phyloP scores from a whole-genome alignment of 768 basidiomycete genomes.

The Psilocybe sp. region DNA sequence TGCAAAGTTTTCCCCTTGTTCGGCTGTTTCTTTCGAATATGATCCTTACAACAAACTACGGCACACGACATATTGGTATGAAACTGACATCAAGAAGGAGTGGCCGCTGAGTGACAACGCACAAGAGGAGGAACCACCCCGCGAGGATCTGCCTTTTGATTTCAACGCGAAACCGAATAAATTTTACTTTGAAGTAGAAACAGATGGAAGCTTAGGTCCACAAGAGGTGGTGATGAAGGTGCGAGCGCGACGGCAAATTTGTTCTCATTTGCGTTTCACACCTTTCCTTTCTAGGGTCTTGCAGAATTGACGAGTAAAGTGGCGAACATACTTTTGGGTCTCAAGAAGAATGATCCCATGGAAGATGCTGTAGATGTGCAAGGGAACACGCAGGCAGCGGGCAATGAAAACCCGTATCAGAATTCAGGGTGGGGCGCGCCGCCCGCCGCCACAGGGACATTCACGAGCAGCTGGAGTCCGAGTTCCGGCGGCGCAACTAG shows the following conservation, averaged over 20 bases:
- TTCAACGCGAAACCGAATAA: conserved; percentile 83
- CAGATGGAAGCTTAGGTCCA: conserved; percentile 84
- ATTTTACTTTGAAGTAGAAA: conserved; percentile 95
- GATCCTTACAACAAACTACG: conserved; percentile 97
- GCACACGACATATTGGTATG: conserved; percentile 95
- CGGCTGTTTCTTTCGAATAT: conserved; percentile 94
- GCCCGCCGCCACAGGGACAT: too few relatives aligned
- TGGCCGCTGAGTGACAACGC: conserved; percentile 93
- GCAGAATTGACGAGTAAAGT: conserved; percentile 78
- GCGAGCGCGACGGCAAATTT: not conserved
- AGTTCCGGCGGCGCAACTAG: conserved; percentile 21
- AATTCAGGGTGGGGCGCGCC: too few relatives aligned
- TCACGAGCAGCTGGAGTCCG: conserved; percentile 6
- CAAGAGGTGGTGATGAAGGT: conserved; percentile 91
- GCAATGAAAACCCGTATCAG: too few relatives aligned
- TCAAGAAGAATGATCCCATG: conserved; percentile 62
- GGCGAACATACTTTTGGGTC: conserved; percentile 72
- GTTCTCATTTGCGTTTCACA: conserved; percentile 3
- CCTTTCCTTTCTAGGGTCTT: conserved; percentile 50
- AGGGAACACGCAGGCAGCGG: too few relatives aligned
- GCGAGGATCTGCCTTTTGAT: conserved; percentile 84
- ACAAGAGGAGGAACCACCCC: conserved; percentile 73
- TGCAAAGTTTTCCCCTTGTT: conserved; percentile 98
- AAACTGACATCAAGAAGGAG: conserved; percentile 74
- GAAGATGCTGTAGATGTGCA: conserved; percentile 29